These are phyloP conservation scores for Globisporangium echinulatum DNA, from an alignment of 352 stramenopile genomes.

Conservation along the genomic window DNA sequence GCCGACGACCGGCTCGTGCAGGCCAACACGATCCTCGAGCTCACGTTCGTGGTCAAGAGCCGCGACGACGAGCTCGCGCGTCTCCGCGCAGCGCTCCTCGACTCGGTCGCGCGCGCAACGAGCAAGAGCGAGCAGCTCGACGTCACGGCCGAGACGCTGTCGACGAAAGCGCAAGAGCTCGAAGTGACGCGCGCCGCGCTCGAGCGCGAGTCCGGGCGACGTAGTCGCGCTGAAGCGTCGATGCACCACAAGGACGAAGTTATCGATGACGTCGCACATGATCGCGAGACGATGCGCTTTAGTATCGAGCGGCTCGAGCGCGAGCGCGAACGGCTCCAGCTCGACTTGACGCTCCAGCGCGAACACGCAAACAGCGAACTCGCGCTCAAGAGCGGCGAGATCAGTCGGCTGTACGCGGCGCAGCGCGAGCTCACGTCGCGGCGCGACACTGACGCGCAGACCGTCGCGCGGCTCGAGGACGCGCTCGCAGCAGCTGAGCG, in stretches of 20 bases:
- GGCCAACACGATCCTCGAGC: constrained; percentile 52
- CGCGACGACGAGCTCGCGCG: constrained; percentile 65
- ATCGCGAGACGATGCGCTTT: constrained; percentile 55
- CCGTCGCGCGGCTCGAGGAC: constrained; percentile 38
- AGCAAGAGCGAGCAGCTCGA: constrained; percentile 65
- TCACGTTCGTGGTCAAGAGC: constrained; percentile 75
- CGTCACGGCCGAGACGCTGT: constrained; percentile 49
- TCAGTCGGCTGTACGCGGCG: constrained; percentile 36
- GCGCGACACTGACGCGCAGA: constrained; percentile 46
- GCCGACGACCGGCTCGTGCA: constrained; percentile 45
- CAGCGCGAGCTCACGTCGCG: constrained; percentile 56
- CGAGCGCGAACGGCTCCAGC: constrained; percentile 67
- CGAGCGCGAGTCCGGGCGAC: constrained; percentile 40
- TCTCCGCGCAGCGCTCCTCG: constrained; percentile 36
- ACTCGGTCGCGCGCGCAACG: constrained; percentile 47
- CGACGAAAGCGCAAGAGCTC: constrained; percentile 53
- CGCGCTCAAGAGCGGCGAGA: constrained; percentile 69
- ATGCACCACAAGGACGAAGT: constrained; percentile 55
- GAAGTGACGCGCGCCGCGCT: constrained; percentile 47
- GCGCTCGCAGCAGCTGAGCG: constrained; percentile 22
- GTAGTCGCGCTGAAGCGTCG: constrained; percentile 54
- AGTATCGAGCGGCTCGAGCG: constrained; percentile 48
- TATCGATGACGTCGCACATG: constrained; percentile 55
- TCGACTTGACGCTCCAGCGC: constrained; percentile 69
- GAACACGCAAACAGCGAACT: constrained; percentile 60